Percentiles rank a stretch among this genome's conserved stretches.
phyloP scores from a whole-genome alignment of 2,329 filamentous ascomycete species.

The Colletotrichum orchidophilum region DNA sequence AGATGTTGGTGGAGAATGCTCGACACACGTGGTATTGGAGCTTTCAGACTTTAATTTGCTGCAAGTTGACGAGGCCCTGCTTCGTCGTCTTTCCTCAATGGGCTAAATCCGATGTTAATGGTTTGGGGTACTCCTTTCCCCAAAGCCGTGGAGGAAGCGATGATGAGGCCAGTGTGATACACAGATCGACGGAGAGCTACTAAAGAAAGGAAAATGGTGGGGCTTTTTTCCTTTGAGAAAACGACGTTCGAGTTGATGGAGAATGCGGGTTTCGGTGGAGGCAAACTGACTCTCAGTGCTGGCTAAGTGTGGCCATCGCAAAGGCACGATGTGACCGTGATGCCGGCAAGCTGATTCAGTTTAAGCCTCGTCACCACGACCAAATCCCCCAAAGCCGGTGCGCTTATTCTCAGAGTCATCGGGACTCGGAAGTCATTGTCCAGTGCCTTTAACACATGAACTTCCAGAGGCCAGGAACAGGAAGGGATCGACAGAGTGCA shows the following conservation, averaged over 20 bases:
- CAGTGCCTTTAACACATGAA: background rate
- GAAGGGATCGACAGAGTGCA: constrained; percentile 16
- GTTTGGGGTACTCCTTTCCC: background rate
- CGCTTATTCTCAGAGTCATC: background rate
- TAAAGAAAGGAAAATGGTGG: background rate
- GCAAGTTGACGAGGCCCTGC: background rate
- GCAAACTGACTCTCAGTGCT: background rate
- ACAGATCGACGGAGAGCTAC: background rate
- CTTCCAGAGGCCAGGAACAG: constrained; percentile 13
- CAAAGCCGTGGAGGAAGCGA: background rate
- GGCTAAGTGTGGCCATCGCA: background rate
- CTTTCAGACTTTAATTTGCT: background rate
- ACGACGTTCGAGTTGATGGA: background rate
- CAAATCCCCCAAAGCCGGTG: background rate
- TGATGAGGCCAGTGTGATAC: background rate
- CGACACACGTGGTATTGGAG: background rate
- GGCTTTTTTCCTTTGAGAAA: background rate
- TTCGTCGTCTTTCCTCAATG: background rate
- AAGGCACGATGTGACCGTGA: constrained; percentile 1
- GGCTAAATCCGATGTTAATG: background rate
- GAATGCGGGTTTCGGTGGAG: background rate
- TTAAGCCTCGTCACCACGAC: background rate
- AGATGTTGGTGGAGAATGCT: background rate
- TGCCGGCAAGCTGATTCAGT: constrained; percentile 3
- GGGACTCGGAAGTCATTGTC: background rate